A percentile compares a stretch with the other conserved stretches of the same genome.
Conservation (phyloP, 2,329 filamentous ascomycete species). For the Byssothecium circinans region DNA sequence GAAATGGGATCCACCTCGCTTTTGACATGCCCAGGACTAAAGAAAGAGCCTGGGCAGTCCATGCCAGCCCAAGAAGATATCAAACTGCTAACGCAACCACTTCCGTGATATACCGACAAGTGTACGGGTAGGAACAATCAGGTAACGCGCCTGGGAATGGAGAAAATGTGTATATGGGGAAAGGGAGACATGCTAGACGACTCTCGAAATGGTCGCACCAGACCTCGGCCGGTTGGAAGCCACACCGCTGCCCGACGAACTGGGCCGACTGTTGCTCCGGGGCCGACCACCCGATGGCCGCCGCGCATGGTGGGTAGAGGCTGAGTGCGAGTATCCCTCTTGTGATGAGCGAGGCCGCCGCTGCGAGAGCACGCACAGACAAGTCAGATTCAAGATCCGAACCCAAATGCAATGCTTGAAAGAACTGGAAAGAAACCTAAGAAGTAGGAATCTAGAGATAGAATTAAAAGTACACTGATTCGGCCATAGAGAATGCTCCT, state of each 20-base stretch:
- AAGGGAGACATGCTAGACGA: conserved; percentile 18
- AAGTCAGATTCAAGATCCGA: conserved; percentile 44
- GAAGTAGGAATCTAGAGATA: conserved; percentile 41
- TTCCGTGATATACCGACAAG: conserved; percentile 1
- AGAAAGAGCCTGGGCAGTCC: conserved; percentile 15
- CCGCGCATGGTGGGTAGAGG: conserved; percentile 26
- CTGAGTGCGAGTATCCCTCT: conserved; percentile 35
- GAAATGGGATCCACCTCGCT: conserved; percentile 26
- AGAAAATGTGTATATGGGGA: conserved; percentile 12
- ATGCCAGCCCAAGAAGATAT: conserved; percentile 18
- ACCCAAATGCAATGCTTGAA: conserved; percentile 33
- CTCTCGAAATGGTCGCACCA: conserved; percentile 33
- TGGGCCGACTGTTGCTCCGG: conserved; percentile 45
- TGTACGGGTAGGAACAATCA: not conserved
- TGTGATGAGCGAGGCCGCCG: conserved; percentile 42
- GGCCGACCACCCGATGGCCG: conserved; percentile 39
- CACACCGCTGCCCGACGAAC: conserved; percentile 31
- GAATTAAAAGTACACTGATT: conserved; percentile 47
- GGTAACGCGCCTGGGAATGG: not conserved
- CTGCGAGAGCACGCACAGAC: conserved; percentile 42
- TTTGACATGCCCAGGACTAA: conserved; percentile 17
- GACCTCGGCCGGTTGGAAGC: conserved; percentile 34
- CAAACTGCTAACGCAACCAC: conserved; percentile 16
- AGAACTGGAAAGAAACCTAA: conserved; percentile 24
- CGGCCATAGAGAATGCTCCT: conserved; percentile 44